phyloP scores from a whole-genome alignment of 257 asterid genomes.

The Apocynum venetum region DNA sequence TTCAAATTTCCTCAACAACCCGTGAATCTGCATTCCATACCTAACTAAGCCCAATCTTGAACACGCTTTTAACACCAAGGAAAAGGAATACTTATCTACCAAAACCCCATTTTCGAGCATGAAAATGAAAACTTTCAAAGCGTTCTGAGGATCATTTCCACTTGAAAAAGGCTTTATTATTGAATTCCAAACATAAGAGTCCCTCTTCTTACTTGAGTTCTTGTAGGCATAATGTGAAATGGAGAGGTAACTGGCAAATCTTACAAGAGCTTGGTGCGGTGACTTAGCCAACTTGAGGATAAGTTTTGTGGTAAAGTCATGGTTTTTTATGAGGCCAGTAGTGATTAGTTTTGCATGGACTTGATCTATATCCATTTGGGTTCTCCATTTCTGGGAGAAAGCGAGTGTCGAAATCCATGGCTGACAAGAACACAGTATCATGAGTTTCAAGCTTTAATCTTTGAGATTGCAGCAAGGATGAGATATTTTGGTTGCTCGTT shows the following conservation, averaged over 20 bases:
- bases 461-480: not conserved
- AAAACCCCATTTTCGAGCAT: slow-evolving; percentile 64
- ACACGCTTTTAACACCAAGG: slow-evolving; percentile 68
- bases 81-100: slow-evolving; percentile 61
- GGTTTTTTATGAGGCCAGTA: slow-evolving; percentile 54
- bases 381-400: slow-evolving; percentile 49
- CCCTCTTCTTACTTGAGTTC: slow-evolving; percentile 22
- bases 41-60: slow-evolving; percentile 37
- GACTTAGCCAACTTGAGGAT: slow-evolving; percentile 49
- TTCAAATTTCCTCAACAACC: slow-evolving; percentile 53
- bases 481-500: not conserved
- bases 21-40: slow-evolving; percentile 72
- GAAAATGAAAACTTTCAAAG: slow-evolving; percentile 52
- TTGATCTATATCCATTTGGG: slow-evolving; percentile 54
- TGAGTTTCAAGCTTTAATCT: slow-evolving; percentile 16
- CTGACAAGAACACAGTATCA: slow-evolving; percentile 43
- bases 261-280: slow-evolving; percentile 31
- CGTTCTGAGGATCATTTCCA: slow-evolving; percentile 49
- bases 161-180: slow-evolving; percentile 56
- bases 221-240: slow-evolving; percentile 20
- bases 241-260: slow-evolving; percentile 55
- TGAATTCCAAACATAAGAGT: slow-evolving; percentile 74
- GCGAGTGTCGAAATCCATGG: slow-evolving; percentile 51
- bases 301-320: slow-evolving; percentile 43
- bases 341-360: slow-evolving; percentile 60